Evolutionary conservation across 768 basidiomycete genomes (phyloP).

Genomic region (Mycena chlorophos): DNA sequence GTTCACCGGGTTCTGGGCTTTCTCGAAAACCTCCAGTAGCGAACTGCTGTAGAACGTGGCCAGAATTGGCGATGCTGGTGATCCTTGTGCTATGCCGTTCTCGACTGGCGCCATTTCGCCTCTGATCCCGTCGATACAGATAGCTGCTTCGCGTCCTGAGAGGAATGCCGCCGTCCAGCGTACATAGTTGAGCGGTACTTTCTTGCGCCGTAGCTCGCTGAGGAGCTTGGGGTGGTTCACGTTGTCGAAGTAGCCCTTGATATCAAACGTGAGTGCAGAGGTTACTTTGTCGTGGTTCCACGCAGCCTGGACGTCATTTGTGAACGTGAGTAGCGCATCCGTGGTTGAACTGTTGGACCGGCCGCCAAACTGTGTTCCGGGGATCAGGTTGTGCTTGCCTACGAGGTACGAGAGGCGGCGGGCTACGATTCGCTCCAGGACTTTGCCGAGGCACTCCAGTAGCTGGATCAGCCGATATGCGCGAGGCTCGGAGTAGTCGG

Average conservation of each 20-base stretch:
- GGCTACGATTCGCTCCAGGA: constrained; percentile 21
- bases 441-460: constrained; percentile 27
- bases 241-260: constrained; percentile 20
- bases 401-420: constrained; percentile 11
- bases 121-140: not conserved
- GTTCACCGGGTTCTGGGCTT: not conserved
- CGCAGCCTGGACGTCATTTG: not conserved
- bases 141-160: not conserved
- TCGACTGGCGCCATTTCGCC: not conserved
- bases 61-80: constrained; percentile 7
- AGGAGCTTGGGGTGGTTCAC: not conserved
- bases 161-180: not conserved
- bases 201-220: constrained; percentile 3
- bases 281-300: not conserved
- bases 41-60: constrained; percentile 4
- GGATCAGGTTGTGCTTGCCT: constrained; percentile 9
- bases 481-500: constrained; percentile 24
- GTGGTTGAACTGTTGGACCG: not conserved
- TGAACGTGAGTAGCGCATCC: too few species aligned
- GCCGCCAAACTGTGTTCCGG: not conserved
- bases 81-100: too few species aligned
- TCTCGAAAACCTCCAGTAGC: constrained; percentile 1
- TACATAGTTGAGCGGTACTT: not conserved
- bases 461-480: constrained; percentile 29
- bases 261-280: not conserved